Evolutionary conservation across 169 alveolate genomes (phyloP).

Genomic region (Babesia divergens): DNA sequence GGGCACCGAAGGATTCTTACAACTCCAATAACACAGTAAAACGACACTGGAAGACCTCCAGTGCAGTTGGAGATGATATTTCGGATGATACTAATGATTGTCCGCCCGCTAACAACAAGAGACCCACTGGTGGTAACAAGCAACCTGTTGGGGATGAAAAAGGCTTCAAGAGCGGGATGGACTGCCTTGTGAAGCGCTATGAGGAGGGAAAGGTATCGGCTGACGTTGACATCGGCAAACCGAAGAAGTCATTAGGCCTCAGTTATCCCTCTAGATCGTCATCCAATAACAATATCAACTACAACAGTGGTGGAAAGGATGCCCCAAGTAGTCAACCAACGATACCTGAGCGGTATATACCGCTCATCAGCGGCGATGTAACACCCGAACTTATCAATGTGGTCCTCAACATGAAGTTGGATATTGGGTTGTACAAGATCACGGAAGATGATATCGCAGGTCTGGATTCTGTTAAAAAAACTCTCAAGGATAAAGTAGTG

Average conservation of each 20-base stretch:
- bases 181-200: conserved; percentile 7
- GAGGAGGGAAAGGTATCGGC: conserved; percentile 23
- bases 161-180: conserved; percentile 32
- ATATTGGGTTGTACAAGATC: conserved; percentile 29
- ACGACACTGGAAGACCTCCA: too few species aligned
- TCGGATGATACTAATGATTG: too few species aligned
- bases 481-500: conserved; percentile 79
- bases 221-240: conserved; percentile 1
- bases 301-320: not conserved
- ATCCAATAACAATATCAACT: not conserved
- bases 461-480: conserved; percentile 69
- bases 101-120: too few species aligned
- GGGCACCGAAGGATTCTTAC: not conserved
- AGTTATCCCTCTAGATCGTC: conserved; percentile 1
- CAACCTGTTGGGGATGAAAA: not conserved
- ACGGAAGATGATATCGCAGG: conserved; percentile 72
- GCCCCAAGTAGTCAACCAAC: not conserved
- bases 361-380: conserved; percentile 43
- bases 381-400: conserved; percentile 45
- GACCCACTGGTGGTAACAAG: too few species aligned
- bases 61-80: too few species aligned
- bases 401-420: conserved; percentile 57
- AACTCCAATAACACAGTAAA: not conserved
- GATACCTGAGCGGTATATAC: conserved; percentile 12
- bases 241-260: conserved; percentile 3